Conservation (phyloP, 805 yeast genomes). For the Saccharomyces paradoxus region DNA sequence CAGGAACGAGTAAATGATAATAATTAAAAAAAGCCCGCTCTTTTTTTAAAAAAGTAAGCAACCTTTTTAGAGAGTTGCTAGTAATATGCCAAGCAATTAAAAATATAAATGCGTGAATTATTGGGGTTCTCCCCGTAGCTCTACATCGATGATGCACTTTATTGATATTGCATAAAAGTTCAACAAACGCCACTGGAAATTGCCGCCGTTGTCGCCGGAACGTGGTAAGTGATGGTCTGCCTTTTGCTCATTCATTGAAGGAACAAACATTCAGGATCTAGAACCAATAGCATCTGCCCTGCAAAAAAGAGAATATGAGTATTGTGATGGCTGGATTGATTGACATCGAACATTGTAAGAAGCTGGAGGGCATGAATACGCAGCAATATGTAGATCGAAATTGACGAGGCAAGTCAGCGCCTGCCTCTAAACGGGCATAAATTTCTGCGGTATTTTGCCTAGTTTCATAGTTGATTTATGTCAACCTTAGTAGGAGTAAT, state of each 20-base stretch:
- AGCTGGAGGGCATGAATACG: not conserved
- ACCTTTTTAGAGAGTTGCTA: not conserved
- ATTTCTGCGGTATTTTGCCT: not conserved
- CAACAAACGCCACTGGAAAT: slow-evolving; percentile 3
- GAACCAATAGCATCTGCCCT: not conserved
- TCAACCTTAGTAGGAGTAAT: no score
- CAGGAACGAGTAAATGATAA: not conserved
- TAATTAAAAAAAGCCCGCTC: not conserved
- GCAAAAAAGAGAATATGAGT: not conserved
- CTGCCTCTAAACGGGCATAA: not conserved
- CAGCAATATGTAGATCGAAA: not conserved
- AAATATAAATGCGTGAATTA: not conserved
- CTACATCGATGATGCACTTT: not conserved
- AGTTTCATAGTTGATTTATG: no score
- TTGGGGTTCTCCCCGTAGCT: not conserved
- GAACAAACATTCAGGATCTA: not conserved
- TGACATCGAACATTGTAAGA: not conserved
- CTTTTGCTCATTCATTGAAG: not conserved
- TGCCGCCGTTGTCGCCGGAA: slow-evolving; percentile 9
- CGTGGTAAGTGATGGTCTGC: not conserved
- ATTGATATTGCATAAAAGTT: not conserved
- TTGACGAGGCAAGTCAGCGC: not conserved
- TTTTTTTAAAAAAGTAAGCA: not conserved
- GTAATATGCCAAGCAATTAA: not conserved
- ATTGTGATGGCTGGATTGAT: not conserved